Percentiles rank a stretch among this genome's conserved stretches.
Evolutionary conservation across 805 yeast species (phyloP).

Genomic region (Spathaspora girioi): DNA sequence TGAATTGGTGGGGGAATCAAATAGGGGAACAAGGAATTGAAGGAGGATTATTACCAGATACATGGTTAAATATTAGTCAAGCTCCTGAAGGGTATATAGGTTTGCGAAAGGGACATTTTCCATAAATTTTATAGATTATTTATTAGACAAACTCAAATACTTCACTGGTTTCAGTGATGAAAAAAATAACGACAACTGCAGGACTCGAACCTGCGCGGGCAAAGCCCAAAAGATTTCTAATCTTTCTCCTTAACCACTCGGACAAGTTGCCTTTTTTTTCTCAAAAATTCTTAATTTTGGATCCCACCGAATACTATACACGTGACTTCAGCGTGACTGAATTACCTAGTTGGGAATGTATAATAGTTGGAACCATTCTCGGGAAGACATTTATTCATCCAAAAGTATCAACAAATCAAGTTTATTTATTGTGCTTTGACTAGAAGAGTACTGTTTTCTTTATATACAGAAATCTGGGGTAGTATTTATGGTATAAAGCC

Average conservation of each 20-base stretch:
- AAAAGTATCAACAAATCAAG: too few species aligned
- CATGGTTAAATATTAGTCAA: constrained; percentile 25
- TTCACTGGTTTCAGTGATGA: background rate
- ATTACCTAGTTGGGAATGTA: too few species aligned
- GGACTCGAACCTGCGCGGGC: constrained; percentile 67
- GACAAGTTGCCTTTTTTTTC: constrained; percentile 26
- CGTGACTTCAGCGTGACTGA: background rate
- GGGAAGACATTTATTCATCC: too few species aligned
- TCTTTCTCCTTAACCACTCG: constrained; percentile 41
- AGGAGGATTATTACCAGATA: constrained; percentile 17
- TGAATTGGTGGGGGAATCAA: constrained; percentile 67
- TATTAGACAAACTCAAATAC: background rate
- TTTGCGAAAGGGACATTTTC: constrained; percentile 24
- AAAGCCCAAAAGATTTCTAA: constrained; percentile 49
- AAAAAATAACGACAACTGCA: constrained; percentile 49
- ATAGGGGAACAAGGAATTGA: constrained; percentile 33
- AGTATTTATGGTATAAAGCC: too few species aligned
- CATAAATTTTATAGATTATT: constrained; percentile 11
- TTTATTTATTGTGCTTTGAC: too few species aligned
- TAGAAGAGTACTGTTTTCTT: too few species aligned
- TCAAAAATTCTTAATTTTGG: background rate
- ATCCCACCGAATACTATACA: too few species aligned
- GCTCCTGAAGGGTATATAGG: constrained; percentile 35
- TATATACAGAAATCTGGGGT: too few species aligned
- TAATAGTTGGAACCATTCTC: too few species aligned